phyloP scores from a whole-genome alignment of 225 moss, liverwort and hornwort species.

The Asterella californica region DNA sequence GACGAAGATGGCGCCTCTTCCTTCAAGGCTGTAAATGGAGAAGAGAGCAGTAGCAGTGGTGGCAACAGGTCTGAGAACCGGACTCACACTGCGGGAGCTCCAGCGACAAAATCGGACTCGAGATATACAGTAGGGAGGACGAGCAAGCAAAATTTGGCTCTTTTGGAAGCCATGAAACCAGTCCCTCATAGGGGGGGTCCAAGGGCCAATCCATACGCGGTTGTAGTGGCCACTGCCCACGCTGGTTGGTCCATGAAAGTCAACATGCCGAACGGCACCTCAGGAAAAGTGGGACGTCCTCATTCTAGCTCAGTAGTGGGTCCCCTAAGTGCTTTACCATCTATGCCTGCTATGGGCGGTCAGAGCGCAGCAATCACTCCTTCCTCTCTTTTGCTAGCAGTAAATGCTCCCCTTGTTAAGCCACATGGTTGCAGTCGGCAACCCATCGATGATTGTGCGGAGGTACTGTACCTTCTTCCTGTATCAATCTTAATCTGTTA shows the following conservation, averaged over 20 bases:
- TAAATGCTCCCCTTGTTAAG: conserved; percentile 82
- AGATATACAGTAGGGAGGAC: conserved; percentile 27
- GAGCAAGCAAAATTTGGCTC: conserved; percentile 45
- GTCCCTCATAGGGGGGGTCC: conserved; percentile 63
- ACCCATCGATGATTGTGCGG: conserved; percentile 77
- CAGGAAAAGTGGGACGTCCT: conserved; percentile 41
- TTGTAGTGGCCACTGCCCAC: conserved; percentile 86
- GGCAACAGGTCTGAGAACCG: conserved; percentile 18
- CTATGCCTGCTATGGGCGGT: conserved; percentile 14
- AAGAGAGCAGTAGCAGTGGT: conserved; percentile 45
- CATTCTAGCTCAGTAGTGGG: conserved; percentile 27
- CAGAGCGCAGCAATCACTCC: conserved; percentile 42
- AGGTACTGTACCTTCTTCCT: conserved; percentile 44
- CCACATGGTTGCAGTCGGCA: conserved; percentile 86
- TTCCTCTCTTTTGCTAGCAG: conserved; percentile 60
- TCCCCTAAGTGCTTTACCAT: conserved; percentile 10
- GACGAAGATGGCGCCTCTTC: conserved; percentile 56
- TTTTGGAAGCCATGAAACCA: conserved; percentile 81
- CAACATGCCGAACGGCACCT: conserved; percentile 61
- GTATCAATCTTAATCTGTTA: neutral
- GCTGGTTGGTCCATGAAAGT: conserved; percentile 96
- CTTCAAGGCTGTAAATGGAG: conserved; percentile 40
- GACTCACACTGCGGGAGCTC: conserved; percentile 10
- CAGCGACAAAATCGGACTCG: conserved; percentile 25
- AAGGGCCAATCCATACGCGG: conserved; percentile 84